These are phyloP conservation scores for Conoideocrella luteorostrata DNA, from an alignment of 2,329 filamentous ascomycete genomes.

Conservation along the genomic window DNA sequence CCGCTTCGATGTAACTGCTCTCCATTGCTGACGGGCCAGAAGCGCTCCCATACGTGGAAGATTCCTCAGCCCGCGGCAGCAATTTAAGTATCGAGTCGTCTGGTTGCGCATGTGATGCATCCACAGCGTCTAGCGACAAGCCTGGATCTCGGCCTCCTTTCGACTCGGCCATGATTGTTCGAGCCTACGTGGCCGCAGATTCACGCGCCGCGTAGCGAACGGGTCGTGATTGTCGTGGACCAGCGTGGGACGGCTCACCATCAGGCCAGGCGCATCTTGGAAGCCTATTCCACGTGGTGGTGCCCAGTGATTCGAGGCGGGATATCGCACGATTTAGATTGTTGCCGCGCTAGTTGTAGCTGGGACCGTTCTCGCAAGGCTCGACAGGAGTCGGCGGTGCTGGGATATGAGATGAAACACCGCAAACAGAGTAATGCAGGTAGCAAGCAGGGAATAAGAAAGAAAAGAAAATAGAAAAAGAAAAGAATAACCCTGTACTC, in stretches of 20 bases:
- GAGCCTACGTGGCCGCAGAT: conserved; percentile 7
- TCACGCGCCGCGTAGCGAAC: conserved; percentile 18
- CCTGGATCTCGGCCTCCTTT: neutral
- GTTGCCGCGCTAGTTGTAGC: too few relatives aligned
- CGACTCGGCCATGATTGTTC: conserved; percentile 2
- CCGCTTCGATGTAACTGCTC: conserved; percentile 36
- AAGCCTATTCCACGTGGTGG: conserved; percentile 1
- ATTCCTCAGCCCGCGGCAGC: conserved; percentile 14
- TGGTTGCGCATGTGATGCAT: conserved; percentile 4
- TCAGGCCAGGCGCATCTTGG: conserved; percentile 31
- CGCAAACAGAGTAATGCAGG: too few relatives aligned
- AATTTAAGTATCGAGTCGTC: conserved; percentile 11
- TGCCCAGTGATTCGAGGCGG: neutral
- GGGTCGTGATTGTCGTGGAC: conserved; percentile 14
- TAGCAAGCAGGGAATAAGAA: too few relatives aligned
- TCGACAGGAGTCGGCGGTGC: too few relatives aligned
- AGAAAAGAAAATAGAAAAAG: too few relatives aligned
- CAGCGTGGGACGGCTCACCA: conserved; percentile 19
- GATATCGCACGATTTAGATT: too few relatives aligned
- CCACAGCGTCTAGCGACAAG: neutral
- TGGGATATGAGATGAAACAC: too few relatives aligned
- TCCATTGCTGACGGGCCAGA: conserved; percentile 17
- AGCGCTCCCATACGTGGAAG: conserved; percentile 1
- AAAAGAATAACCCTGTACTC: too few relatives aligned
- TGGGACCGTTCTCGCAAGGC: too few relatives aligned